phyloP scores from a whole-genome alignment of 73 alveolate genomes.

The Tetrahymena malaccensis region DNA sequence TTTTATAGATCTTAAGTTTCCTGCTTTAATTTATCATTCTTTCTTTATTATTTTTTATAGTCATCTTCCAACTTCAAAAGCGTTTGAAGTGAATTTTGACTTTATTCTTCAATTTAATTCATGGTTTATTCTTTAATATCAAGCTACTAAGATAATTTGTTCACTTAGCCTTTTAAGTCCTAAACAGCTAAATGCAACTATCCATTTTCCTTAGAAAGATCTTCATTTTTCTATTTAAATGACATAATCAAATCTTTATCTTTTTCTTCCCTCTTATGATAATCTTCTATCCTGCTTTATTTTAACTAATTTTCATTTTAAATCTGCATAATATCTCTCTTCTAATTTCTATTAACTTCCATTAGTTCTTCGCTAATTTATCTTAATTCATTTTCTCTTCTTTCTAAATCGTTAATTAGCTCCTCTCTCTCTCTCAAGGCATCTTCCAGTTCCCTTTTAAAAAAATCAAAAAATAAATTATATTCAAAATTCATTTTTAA shows the following conservation, averaged over 20 bases:
- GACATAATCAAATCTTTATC: neutral
- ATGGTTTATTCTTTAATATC: neutral
- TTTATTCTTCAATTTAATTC: neutral
- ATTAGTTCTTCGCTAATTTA: neutral
- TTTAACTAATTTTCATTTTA: neutral
- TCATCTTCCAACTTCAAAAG: neutral
- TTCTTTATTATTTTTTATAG: neutral
- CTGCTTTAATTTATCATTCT: neutral
- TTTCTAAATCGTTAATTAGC: neutral
- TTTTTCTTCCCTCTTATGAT: neutral
- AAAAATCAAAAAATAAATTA: neutral
- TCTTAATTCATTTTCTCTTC: neutral
- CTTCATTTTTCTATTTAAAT: neutral
- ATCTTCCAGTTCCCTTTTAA: neutral
- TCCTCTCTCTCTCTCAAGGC: neutral
- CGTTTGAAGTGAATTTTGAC: neutral
- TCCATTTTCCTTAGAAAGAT: neutral
- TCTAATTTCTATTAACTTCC: neutral
- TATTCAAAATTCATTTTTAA: no score
- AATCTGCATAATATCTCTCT: neutral
- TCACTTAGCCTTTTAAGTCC: neutral
- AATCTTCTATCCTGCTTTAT: neutral
- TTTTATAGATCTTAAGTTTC: neutral
- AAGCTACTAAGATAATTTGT: neutral
- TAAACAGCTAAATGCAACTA: neutral